phyloP scores from a whole-genome alignment of 2,329 filamentous ascomycete species.

The Neofusicoccum cordaticola region DNA sequence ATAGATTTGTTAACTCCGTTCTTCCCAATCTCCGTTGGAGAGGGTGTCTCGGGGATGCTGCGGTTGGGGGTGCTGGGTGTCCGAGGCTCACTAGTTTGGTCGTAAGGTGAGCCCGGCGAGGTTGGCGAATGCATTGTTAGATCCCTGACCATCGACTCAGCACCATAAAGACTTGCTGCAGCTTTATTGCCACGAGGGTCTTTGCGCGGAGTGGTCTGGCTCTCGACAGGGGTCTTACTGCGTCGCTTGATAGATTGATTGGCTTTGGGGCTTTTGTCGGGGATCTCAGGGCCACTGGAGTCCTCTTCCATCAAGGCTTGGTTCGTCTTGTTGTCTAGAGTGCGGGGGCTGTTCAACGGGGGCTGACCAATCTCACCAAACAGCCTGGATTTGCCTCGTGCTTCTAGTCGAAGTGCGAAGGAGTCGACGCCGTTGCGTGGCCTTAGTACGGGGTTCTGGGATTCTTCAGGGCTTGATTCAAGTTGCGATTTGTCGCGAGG shows the following conservation, averaged over 20 bases:
- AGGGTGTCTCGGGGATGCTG: constrained; percentile 23
- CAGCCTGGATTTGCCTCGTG: constrained; percentile 40
- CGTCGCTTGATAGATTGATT: constrained; percentile 9
- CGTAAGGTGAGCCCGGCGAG: constrained; percentile 36
- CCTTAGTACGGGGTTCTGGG: constrained; percentile 27
- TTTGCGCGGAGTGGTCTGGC: constrained; percentile 6
- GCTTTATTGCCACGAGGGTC: constrained; percentile 9
- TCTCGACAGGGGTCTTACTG: constrained; percentile 10
- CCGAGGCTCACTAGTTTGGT: constrained; percentile 35
- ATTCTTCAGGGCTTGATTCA: constrained; percentile 39
- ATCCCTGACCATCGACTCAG: constrained; percentile 48
- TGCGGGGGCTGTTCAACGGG: constrained; percentile 52
- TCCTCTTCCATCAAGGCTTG: constrained; percentile 27
- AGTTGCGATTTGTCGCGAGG: constrained; percentile 33
- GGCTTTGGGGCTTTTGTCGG: constrained; percentile 20
- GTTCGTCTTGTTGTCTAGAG: constrained; percentile 36
- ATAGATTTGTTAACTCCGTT: not conserved
- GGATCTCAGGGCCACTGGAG: constrained; percentile 17
- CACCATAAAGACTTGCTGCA: constrained; percentile 45
- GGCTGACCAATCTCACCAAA: constrained; percentile 62
- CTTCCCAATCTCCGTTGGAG: not conserved
- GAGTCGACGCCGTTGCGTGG: constrained; percentile 26
- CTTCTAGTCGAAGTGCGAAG: constrained; percentile 24
- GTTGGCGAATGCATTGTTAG: constrained; percentile 48
- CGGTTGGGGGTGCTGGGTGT: constrained; percentile 32